Evolutionary conservation across 2,329 filamentous ascomycete species (phyloP).

Genomic region (Fonsecaea pugnacius): DNA sequence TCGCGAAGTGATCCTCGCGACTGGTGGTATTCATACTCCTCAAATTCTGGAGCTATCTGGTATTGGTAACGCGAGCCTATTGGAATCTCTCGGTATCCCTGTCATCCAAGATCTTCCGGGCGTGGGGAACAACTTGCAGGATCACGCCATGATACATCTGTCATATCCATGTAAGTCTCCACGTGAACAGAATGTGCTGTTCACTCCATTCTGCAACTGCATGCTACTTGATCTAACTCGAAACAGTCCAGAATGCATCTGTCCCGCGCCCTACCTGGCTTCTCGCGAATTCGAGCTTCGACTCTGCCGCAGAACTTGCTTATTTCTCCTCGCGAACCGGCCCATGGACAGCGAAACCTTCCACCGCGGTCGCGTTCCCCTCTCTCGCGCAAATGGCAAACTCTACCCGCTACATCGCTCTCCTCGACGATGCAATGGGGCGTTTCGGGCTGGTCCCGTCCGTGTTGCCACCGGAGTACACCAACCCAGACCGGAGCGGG

Average conservation of each 20-base stretch:
- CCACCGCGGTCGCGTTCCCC: conserved; percentile 38
- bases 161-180: conserved; percentile 23
- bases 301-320: conserved; percentile 20
- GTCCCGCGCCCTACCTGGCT: conserved; percentile 34
- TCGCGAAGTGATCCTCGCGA: conserved; percentile 52
- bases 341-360: conserved; percentile 39
- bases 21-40: conserved; percentile 48
- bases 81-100: conserved; percentile 48
- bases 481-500: not conserved
- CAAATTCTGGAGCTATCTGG: conserved; percentile 58
- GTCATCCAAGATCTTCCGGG: conserved; percentile 53
- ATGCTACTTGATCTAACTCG: not conserved
- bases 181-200: not conserved
- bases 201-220: not conserved
- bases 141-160: conserved; percentile 38
- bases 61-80: conserved; percentile 47
- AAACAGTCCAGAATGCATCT: conserved; percentile 33
- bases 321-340: conserved; percentile 31
- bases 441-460: not conserved
- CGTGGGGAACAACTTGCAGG: conserved; percentile 50
- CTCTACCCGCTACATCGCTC: not conserved
- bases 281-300: conserved; percentile 35
- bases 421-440: not conserved
- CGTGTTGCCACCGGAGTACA: not conserved
- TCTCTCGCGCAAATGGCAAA: conserved; percentile 37